phyloP scores from a whole-genome alignment of 345 rosid species.

The Citrus medica region DNA sequence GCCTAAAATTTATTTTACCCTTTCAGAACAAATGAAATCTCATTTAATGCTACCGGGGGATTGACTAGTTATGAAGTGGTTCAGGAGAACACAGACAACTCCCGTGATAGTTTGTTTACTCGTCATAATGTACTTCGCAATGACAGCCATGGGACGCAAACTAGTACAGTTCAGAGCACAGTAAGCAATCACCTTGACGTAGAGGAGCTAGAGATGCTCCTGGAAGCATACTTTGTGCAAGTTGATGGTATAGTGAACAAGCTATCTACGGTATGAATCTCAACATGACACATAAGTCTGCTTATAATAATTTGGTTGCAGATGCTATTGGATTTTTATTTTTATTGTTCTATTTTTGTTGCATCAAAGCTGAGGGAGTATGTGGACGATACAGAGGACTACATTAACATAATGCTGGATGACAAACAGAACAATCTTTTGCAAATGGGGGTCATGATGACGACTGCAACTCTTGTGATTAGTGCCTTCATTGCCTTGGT shows the following conservation, averaged over 20 bases:
- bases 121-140: slow-evolving; percentile 41
- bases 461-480: slow-evolving; percentile 80
- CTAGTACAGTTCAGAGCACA: slow-evolving; percentile 60
- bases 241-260: slow-evolving; percentile 87
- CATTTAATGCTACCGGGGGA: slow-evolving; percentile 30
- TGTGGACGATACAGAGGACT: slow-evolving; percentile 92
- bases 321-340: not conserved
- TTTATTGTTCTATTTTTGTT: slow-evolving; percentile 8
- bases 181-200: slow-evolving; percentile 64
- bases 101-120: slow-evolving; percentile 46
- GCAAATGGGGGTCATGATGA: slow-evolving; percentile 93
- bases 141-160: slow-evolving; percentile 53
- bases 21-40: slow-evolving; percentile 50
- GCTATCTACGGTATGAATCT: slow-evolving; percentile 67
- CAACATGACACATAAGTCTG: not conserved
- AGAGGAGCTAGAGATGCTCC: slow-evolving; percentile 92
- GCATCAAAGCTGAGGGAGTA: slow-evolving; percentile 76
- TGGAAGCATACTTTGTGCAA: slow-evolving; percentile 90
- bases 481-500: slow-evolving; percentile 66
- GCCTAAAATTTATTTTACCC: slow-evolving; percentile 1
- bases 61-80: slow-evolving; percentile 35
- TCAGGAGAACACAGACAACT: slow-evolving; percentile 29
- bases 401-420: slow-evolving; percentile 93
- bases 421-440: slow-evolving; percentile 96
- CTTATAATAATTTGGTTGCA: not conserved